A percentile compares a stretch with the other conserved stretches of the same genome.
phyloP scores from a whole-genome alignment of 2,329 filamentous ascomycete genomes.

The Rutstroemia sp. region DNA sequence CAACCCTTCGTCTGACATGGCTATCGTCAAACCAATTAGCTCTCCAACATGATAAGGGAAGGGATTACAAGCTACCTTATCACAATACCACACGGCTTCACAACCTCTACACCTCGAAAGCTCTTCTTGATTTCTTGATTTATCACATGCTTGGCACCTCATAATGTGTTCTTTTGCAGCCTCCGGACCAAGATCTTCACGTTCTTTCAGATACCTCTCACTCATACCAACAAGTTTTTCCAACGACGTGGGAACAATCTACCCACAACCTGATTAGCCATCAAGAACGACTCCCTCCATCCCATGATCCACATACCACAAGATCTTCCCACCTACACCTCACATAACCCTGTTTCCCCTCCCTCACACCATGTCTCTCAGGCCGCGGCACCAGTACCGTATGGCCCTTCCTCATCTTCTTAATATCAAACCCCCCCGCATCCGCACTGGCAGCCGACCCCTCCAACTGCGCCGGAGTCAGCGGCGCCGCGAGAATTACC shows the following conservation, averaged over 20 bases:
- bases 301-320: constrained; percentile 5
- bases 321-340: constrained; percentile 14
- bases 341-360: constrained; percentile 25
- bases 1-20: constrained; percentile 24
- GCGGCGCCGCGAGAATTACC: constrained; percentile 11
- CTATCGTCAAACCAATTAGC: constrained; percentile 11
- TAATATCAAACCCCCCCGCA: constrained; percentile 15
- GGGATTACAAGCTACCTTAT: constrained; percentile 20
- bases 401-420: constrained; percentile 20
- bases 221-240: constrained; percentile 19
- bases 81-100: constrained; percentile 25
- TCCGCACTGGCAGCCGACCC: constrained; percentile 1
- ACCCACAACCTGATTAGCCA: not conserved
- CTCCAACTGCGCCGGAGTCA: constrained; percentile 9
- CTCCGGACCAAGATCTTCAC: not conserved
- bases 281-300: not conserved
- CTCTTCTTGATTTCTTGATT: constrained; percentile 6
- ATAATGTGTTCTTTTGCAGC: not conserved
- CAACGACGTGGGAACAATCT: constrained; percentile 22
- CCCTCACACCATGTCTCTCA: constrained; percentile 17
- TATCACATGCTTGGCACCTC: constrained; percentile 22
- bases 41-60: not conserved
- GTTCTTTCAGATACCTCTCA: not conserved
- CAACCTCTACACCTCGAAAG: constrained; percentile 25
- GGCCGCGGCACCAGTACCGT: constrained; percentile 15